Percentiles rank a stretch among this genome's conserved stretches.
Conservation (phyloP, 768 basidiomycete genomes). For the Polyporus arcularius region DNA sequence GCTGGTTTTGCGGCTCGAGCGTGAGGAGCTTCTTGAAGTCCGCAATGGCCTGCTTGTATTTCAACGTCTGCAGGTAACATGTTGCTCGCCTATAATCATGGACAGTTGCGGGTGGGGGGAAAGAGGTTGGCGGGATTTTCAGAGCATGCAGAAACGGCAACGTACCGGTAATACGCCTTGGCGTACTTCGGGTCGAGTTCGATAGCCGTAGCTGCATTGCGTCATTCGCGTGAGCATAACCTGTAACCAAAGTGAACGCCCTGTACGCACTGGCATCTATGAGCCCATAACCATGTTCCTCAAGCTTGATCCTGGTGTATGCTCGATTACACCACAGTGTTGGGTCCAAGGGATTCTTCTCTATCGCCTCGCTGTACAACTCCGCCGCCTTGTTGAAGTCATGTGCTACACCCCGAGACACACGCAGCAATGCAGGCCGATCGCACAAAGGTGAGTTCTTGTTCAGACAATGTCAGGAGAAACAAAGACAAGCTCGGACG, state of each 20-base stretch:
- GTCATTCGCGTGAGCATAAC: neutral
- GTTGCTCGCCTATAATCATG: conserved; percentile 67
- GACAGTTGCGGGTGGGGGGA: neutral
- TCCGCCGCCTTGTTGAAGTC: conserved; percentile 76
- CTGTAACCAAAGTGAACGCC: neutral
- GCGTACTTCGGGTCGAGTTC: conserved; percentile 85
- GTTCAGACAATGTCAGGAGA: neutral
- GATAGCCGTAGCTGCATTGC: conserved; percentile 71
- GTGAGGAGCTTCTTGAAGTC: conserved; percentile 86
- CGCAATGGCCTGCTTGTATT: conserved; percentile 80
- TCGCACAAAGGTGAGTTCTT: neutral
- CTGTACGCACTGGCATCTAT: conserved; percentile 74
- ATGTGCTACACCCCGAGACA: conserved; percentile 47
- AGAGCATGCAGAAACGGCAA: conserved; percentile 5
- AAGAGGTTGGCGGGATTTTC: neutral
- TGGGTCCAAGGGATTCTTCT: conserved; percentile 83
- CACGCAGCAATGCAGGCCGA: neutral
- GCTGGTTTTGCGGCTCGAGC: conserved; percentile 85
- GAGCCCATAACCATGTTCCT: conserved; percentile 93
- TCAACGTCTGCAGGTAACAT: conserved; percentile 87
- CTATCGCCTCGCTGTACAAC: conserved; percentile 83
- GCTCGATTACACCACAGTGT: conserved; percentile 96
- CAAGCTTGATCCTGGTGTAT: conserved; percentile 87
- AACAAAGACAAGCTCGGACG: conserved; percentile 23
- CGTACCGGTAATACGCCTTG: conserved; percentile 85